phyloP scores from a whole-genome alignment of 805 yeast species.

The Candida schatavii region DNA sequence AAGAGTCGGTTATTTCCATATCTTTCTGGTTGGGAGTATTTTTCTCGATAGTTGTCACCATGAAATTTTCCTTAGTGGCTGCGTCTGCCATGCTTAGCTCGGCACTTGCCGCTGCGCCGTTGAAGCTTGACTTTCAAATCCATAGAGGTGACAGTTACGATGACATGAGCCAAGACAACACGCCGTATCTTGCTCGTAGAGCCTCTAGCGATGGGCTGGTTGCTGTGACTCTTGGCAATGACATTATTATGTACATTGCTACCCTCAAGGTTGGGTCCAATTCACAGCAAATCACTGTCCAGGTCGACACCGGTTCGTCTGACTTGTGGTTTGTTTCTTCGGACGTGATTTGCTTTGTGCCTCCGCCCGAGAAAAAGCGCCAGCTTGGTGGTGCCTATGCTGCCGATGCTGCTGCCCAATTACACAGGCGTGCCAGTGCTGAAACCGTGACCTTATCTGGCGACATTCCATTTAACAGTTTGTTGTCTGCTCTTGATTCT shows the following conservation, averaged over 20 bases:
- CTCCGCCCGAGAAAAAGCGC: background rate
- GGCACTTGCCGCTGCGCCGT: too few species aligned
- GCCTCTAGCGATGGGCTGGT: constrained; percentile 7
- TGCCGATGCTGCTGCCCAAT: too few species aligned
- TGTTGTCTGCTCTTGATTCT: too few species aligned
- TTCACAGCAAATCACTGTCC: constrained; percentile 15
- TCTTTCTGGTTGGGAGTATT: too few species aligned
- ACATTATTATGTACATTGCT: constrained; percentile 27
- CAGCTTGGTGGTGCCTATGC: too few species aligned
- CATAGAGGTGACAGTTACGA: background rate
- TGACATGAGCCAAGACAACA: background rate
- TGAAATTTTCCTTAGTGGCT: too few species aligned
- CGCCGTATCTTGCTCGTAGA: background rate
- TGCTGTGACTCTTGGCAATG: constrained; percentile 19
- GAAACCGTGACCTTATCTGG: too few species aligned
- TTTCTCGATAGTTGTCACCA: too few species aligned
- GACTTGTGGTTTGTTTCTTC: constrained; percentile 30
- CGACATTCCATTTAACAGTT: too few species aligned
- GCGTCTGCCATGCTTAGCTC: too few species aligned
- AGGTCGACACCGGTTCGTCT: constrained; percentile 25
- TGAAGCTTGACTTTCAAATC: background rate
- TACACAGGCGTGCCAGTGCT: too few species aligned
- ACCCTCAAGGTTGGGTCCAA: constrained; percentile 17
- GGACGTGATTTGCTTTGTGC: constrained; percentile 21
- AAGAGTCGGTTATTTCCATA: too few species aligned